Base-by-base conservation (phyloP, 2,329 filamentous ascomycete genomes). In the Pseudocercospora cruenta region DNA sequence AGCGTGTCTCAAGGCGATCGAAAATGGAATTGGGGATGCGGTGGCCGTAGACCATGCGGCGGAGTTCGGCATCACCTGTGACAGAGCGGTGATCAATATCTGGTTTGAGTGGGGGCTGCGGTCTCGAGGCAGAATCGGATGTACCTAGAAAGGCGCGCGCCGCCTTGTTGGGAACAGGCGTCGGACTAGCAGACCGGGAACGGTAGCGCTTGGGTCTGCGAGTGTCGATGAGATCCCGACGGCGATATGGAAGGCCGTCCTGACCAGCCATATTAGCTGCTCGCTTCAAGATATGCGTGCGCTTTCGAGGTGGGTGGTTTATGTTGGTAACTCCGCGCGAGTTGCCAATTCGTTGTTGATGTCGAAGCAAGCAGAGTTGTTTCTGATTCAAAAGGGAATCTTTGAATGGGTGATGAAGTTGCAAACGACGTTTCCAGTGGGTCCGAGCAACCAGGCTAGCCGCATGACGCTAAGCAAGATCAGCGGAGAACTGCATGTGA, bases 161-260 rank as follows among this genome's bases (percentile, higher is more conserved):
- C 33, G 8, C 21, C 55, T 39, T 58, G 19, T 16, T 16, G 1
- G 19, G 31, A 39, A 33, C 16, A 6, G 55, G 55, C 12, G 55
- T 21, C 8, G 55, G 19, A 7, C 28, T 58, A 9, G n/a, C 12
- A 19, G 55, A 58, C 4, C 22, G 49, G 14, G 49, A 54, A n/a
- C 49, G 22, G 49, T 14, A 22, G 10, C 31, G 57, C 21, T 28
- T 31, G 16, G 31, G 57, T 36, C 28, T 59, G 57, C 57, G 57
- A 1, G 57, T 59, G 57, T 59, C 36, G 39, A 59, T 59, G 31
- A 59, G n/a, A 22, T 59, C 36, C 14, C 33, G 21, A 19, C 57
- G 33, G 14, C 57, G 33, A 10, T 24, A 43, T 28, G 57, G 57
- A 28, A 47, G 51, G 21, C 43, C 14, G 28, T 55, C 19, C 24